Percentiles rank a stretch among this genome's conserved stretches.
Conservation (phyloP, 495 filamentous ascomycete genomes). For the Filosporella fistucella region DNA sequence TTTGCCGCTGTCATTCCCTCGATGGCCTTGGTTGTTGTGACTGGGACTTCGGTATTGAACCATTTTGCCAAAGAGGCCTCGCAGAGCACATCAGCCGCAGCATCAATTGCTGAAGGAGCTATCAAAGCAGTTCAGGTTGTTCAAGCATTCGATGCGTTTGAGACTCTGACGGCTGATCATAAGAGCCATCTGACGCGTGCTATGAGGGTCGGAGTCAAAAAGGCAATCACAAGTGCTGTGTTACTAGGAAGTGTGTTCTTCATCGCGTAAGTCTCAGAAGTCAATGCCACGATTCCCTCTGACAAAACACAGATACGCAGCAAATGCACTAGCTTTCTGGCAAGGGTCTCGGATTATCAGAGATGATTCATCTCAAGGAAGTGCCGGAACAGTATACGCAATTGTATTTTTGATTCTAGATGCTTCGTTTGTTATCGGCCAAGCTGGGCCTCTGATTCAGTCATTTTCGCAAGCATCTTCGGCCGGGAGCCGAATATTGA, state of each 20-base stretch:
- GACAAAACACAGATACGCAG: constrained; percentile 38
- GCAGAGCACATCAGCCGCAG: constrained; percentile 42
- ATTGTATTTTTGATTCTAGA: constrained; percentile 64
- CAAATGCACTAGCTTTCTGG: constrained; percentile 65
- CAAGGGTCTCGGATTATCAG: constrained; percentile 53
- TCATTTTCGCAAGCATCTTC: constrained; percentile 50
- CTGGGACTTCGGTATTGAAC: constrained; percentile 52
- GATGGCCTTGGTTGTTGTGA: constrained; percentile 47
- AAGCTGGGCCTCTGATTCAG: constrained; percentile 59
- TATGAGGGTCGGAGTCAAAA: constrained; percentile 48
- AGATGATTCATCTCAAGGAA: constrained; percentile 38
- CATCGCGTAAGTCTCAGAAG: constrained; percentile 39
- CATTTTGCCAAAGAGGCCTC: constrained; percentile 52
- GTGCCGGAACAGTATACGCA: constrained; percentile 52
- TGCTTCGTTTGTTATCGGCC: constrained; percentile 56
- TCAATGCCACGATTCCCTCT: background rate
- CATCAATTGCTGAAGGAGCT: constrained; percentile 42
- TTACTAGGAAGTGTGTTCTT: constrained; percentile 67
- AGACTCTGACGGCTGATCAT: constrained; percentile 39
- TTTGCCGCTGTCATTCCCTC: constrained; percentile 49
- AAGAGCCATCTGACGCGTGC: constrained; percentile 37
- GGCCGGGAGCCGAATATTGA: constrained; percentile 45
- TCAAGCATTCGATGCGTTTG: constrained; percentile 46
- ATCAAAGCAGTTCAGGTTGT: constrained; percentile 47
- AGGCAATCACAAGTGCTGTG: constrained; percentile 51